These are phyloP conservation scores for Zalerion maritima DNA, from an alignment of 495 filamentous ascomycete genomes.

Conservation along the genomic window DNA sequence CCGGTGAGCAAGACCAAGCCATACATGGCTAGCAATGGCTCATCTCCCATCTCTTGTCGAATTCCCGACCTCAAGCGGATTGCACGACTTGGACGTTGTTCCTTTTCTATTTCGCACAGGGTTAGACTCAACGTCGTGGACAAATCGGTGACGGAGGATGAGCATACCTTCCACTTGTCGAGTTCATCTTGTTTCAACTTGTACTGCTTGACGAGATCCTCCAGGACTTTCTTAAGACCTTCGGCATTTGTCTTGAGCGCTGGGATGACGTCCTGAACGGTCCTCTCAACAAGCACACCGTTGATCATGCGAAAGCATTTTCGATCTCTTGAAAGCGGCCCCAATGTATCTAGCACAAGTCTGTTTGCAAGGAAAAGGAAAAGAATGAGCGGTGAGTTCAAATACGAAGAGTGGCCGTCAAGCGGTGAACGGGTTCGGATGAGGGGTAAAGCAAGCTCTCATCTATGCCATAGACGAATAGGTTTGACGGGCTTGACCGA, in stretches of 20 bases:
- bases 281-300: conserved; percentile 86
- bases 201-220: conserved; percentile 93
- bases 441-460: conserved; percentile 4
- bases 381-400: conserved; percentile 18
- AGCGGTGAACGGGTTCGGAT: conserved; percentile 21
- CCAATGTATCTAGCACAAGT: conserved; percentile 88
- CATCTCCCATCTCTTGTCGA: conserved; percentile 5
- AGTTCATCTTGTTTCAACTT: conserved; percentile 86
- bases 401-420: conserved; percentile 1
- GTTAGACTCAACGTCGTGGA: conserved; percentile 9
- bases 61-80: conserved; percentile 27
- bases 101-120: conserved; percentile 58
- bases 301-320: conserved; percentile 99
- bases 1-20: too few relatives aligned
- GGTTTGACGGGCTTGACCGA: conserved; percentile 2
- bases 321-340: conserved; percentile 66
- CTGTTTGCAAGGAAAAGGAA: conserved; percentile 32
- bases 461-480: conserved; percentile 1
- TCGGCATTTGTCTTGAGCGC: conserved; percentile 89
- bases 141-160: conserved; percentile 3
- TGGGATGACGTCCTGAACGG: conserved; percentile 81
- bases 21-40: conserved; percentile 4
- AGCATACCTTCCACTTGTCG: conserved; percentile 92
- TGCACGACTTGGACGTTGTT: conserved; percentile 97
- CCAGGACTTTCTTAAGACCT: conserved; percentile 88